These are phyloP conservation scores for Pichia occidentalis DNA, from an alignment of 805 yeast species.

Conservation along the genomic window DNA sequence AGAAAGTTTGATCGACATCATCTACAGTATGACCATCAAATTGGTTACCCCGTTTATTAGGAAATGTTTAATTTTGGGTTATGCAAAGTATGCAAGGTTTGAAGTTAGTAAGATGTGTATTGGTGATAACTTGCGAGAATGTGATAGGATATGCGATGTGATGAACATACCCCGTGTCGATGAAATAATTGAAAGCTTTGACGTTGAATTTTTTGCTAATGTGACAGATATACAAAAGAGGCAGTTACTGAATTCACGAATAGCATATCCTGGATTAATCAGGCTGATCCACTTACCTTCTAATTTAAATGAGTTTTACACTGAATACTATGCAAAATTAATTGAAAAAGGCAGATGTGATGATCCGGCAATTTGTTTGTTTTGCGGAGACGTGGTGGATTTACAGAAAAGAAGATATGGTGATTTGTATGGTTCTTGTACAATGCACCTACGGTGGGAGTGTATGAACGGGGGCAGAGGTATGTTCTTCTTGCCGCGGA, in stretches of 20 bases:
- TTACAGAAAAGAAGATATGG: constrained; percentile 58
- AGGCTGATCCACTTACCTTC: constrained; percentile 58
- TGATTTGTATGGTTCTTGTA: constrained; percentile 67
- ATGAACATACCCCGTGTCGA: constrained; percentile 41
- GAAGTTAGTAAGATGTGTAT: constrained; percentile 6
- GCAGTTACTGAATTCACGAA: constrained; percentile 13
- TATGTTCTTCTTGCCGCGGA: constrained; percentile 64
- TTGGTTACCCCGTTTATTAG: constrained; percentile 60
- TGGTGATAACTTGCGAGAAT: constrained; percentile 35
- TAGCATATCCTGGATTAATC: constrained; percentile 64
- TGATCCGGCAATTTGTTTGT: constrained; percentile 83
- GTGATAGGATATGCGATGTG: constrained; percentile 45
- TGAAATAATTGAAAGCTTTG: constrained; percentile 17
- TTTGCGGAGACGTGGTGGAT: constrained; percentile 66
- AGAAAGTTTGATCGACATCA: constrained; percentile 31
- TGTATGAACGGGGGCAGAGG: constrained; percentile 63
- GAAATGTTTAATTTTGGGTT: constrained; percentile 50
- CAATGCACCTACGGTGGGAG: constrained; percentile 56
- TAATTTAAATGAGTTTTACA: constrained; percentile 62
- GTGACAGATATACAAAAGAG: constrained; percentile 10
- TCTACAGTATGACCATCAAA: constrained; percentile 51
- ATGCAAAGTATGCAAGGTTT: constrained; percentile 17
- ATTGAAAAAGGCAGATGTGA: constrained; percentile 32
- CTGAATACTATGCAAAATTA: constrained; percentile 45
- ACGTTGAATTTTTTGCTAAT: constrained; percentile 13